Evolutionary conservation across 352 stramenopile genomes (phyloP), one percentile per base, ranked within the genome.

Genomic region (Phytophthora ohioensis): DNA sequence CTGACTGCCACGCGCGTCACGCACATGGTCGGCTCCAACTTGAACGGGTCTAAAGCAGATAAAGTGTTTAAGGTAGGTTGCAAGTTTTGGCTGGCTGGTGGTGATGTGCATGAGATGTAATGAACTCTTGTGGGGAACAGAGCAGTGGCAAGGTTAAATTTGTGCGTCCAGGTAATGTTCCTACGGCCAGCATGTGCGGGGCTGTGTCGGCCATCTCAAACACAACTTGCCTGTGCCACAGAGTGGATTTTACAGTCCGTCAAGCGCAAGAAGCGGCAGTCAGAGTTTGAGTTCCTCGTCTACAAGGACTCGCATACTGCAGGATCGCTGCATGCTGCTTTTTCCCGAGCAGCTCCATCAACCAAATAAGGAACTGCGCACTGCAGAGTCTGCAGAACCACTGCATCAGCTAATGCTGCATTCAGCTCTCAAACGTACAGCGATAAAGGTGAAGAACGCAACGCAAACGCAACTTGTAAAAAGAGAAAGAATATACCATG

Each of bases 201-300:
- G 43, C 3, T 48, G 2, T 45, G 4, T 31, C 36, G 42, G 4
- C 55, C 15, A 48, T 43, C 15, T 65, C 6, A 36, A 32, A 42
- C 5, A 17, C 45, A 10, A 5, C n/a, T 41, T 66, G 10, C n/a
- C 7, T 32, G 13, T 42, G 10, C 43, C n/a, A n/a, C 61, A 90
- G 83, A 93, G 41, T 95, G 88, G 88, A 84, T 94, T 34, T 54
- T 93, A n/a, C 73, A 92, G 57, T 94, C 82, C 11, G 75, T 95
- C 10, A 91, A 91, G 47, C 66, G 62, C 30, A 71, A 82, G 34
- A 92, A 91, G 63, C 81, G 84, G 10, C 78, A 86, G 42, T 58
- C 82, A 2, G 87, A 93, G 60, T 91, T 84, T 39, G 83, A 90
- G 9, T 95, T 81, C 49, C 74, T 92, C 13, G 75, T 93, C 27